phyloP scores from a whole-genome alignment of 257 asterid genomes.

The Solanum chmielewskii region DNA sequence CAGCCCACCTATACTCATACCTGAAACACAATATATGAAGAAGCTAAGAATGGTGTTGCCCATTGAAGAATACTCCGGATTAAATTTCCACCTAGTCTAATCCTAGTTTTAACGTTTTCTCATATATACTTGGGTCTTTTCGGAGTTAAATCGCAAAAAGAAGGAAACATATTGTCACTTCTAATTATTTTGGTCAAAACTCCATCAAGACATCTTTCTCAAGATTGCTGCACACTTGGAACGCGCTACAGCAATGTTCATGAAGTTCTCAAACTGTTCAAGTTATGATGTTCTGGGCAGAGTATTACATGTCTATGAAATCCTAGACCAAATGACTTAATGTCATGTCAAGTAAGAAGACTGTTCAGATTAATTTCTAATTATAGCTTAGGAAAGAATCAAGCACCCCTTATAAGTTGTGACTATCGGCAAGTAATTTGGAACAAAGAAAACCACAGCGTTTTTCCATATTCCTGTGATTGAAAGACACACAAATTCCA shows the following conservation, averaged over 20 bases:
- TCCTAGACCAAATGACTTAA: neutral
- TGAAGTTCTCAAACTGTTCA: neutral
- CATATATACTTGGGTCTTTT: neutral
- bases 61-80: neutral
- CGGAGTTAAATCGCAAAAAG: neutral
- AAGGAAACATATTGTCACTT: neutral
- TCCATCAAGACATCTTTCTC: neutral
- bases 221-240: neutral
- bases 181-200: neutral
- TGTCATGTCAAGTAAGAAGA: neutral
- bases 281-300: neutral
- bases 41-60: neutral
- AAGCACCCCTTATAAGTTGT: neutral
- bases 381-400: neutral
- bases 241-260: neutral
- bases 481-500: neutral
- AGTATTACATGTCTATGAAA: neutral
- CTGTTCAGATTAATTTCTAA: neutral
- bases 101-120: neutral
- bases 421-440: neutral
- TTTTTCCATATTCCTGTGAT: neutral
- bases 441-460: neutral
- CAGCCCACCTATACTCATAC: constrained; percentile 94
- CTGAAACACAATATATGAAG: constrained; percentile 13
- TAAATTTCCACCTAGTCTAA: neutral